phyloP scores from a whole-genome alignment of 495 filamentous ascomycete species.

The Talaromyces liani region DNA sequence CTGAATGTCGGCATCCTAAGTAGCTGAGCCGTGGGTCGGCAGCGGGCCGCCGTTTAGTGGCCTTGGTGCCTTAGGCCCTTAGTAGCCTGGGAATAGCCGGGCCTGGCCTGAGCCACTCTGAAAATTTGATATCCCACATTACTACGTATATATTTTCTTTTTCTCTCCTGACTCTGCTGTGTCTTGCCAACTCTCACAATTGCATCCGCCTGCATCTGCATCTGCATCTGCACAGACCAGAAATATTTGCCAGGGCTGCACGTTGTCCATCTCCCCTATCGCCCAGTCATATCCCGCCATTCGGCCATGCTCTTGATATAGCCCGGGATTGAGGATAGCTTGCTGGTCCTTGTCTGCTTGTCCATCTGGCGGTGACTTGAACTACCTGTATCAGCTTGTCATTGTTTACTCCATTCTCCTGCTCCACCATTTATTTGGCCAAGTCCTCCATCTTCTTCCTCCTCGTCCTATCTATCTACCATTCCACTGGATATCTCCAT shows the following conservation, averaged over 20 bases:
- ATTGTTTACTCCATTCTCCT: neutral
- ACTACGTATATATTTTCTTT: neutral
- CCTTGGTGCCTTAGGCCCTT: slow-evolving; percentile 3
- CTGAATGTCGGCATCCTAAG: neutral
- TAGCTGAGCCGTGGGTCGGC: neutral
- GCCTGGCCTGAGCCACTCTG: slow-evolving; percentile 1
- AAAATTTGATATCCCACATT: slow-evolving; percentile 4
- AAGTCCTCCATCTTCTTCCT: neutral
- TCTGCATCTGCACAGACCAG: neutral
- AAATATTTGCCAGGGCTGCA: neutral
- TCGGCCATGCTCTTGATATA: slow-evolving; percentile 5
- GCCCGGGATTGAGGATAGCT: slow-evolving; percentile 1
- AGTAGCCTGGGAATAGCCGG: neutral
- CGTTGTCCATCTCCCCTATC: neutral
- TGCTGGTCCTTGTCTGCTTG: neutral
- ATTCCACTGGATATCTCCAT: neutral
- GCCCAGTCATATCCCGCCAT: neutral
- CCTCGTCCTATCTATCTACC: neutral
- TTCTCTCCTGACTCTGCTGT: neutral
- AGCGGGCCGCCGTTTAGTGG: neutral
- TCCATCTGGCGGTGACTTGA: slow-evolving; percentile 1
- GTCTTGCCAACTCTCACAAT: neutral
- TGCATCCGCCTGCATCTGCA: no score
- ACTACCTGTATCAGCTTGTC: neutral
- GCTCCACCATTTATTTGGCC: neutral